Evolutionary conservation across 257 asterid species (phyloP), one percentile per base, ranked within the genome.

Genomic region (Solanum rostratum): DNA sequence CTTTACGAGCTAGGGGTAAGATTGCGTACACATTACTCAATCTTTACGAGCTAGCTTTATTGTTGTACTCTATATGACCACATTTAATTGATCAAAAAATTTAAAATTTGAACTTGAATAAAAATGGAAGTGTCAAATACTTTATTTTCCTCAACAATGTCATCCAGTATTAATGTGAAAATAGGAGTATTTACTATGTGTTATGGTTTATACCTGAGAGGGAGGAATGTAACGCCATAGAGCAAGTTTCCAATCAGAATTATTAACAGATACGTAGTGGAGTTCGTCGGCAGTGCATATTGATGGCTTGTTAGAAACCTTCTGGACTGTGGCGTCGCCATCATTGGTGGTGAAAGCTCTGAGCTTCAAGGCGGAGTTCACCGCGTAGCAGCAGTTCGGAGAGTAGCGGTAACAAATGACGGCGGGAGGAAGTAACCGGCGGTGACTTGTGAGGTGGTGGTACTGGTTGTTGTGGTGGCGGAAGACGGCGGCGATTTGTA

Each of bases 231-330:
- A 97, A 29, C 99, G 98, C 99, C 98, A 97, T 85, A 97, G 98
- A 30, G 98, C 96, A 84, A 97, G 95, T 37, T 91, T 84, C 99
- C 98, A 95, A 53, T 81, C 91, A 14, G 95, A 94, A 84, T 87
- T 92, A 74, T 90, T 85, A 66, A 91, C 94, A 8, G 97, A 83
- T 70, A 97, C 98, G 30, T 95, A 97, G 84, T 97, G 98, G 69
- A 97, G 96, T 90, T 97, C 99, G 81, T 96, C 98, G 81, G 99
- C 98, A 22, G 98, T 95, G 89, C 99, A 96, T 80, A 95, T 82
- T 50, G 98, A 80, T 70, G 98, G 98, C 85, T 92, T 94, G 29
- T 54, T 84, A 27, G 87, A 83, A 79, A 94, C 87, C 89, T 90
- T 92, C 81, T 87, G 86, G 43, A 16, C 81, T 27, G 66, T 85